phyloP scores from a whole-genome alignment of 768 basidiomycete species.

The Tubosaeta brunneosetosa region DNA sequence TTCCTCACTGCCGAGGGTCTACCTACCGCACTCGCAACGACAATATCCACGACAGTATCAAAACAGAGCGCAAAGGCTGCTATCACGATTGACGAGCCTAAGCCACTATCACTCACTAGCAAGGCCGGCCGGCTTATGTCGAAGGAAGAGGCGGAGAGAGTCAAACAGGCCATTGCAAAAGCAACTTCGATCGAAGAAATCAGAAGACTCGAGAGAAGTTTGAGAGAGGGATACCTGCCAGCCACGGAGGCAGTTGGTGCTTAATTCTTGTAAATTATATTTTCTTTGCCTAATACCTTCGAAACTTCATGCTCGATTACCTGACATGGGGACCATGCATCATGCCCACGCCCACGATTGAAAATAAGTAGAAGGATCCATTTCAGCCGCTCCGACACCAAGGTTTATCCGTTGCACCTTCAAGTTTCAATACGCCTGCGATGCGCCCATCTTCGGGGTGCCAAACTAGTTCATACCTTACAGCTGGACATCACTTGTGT shows the following conservation, averaged over 20 bases:
- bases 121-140: constrained; percentile 87
- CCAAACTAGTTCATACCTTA: no score
- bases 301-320: constrained; percentile 1
- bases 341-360: background rate
- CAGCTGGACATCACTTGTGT: no score
- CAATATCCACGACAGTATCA: constrained; percentile 69
- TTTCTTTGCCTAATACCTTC: constrained; percentile 23
- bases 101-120: constrained; percentile 45
- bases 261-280: constrained; percentile 41
- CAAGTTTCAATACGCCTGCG: no score
- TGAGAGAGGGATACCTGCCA: constrained; percentile 82
- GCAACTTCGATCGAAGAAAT: constrained; percentile 93
- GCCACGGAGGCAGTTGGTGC: constrained; percentile 74
- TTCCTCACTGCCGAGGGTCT: constrained; percentile 80
- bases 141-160: constrained; percentile 84
- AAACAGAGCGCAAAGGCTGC: constrained; percentile 56
- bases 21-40: constrained; percentile 75
- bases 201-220: constrained; percentile 71
- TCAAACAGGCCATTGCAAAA: constrained; percentile 81
- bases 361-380: background rate
- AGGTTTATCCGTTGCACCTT: no score
- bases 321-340: background rate
- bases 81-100: constrained; percentile 77
- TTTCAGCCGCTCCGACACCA: background rate
- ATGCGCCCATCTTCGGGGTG: no score